Evolutionary conservation across 2,329 filamentous ascomycete genomes (phyloP), one percentile per base, ranked within the genome.

Genomic region (Paramyrothecium sp.): DNA sequence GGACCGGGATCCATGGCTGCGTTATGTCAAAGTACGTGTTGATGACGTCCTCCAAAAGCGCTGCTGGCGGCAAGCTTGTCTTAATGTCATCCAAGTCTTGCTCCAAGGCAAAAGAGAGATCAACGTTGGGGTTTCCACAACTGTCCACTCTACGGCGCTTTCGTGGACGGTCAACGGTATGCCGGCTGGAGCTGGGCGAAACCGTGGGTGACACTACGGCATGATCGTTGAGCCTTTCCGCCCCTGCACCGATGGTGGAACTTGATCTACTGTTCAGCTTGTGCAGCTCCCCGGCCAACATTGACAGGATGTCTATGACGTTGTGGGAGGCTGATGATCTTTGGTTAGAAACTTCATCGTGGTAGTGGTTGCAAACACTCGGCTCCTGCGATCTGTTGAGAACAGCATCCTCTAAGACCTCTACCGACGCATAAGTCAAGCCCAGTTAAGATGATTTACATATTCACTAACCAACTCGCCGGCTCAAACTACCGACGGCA

Each of bases 1-100:
- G 54, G 44, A 75, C 70, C 0, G 72, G 73, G 20, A 73, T 73
- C 69, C 73, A 76, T 0, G 74, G 74, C 44, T 76, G 74, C 2
- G 75, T 66, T 12, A 66, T 60, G 7, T 58, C 58, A 55, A 76
- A 76, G 56, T 75, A 75, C 3, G 69, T 63, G 19, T 66, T 62
- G 2, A 75, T 55, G 0, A 72, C 11, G 19, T 19, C 47, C 20
- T 49, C 47, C 5, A 49, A 22, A 22, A 21, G 19, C 17, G 20
- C 47, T 7, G 20, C 47, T 21, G 20, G 17, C 49, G 16, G 62
- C 55, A 12, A 69, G 58, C 1, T 72, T 7, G 3, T 62, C n/a
- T 12, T 4, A 5, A 13, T 19, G 17, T 46, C 51, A 12, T 53
- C 48, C 7, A 2, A 55, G 21, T 30, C 33, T 7, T 2, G 38